Conservation (phyloP, 2,329 filamentous ascomycete genomes). For the Bipolaris oryzae region DNA sequence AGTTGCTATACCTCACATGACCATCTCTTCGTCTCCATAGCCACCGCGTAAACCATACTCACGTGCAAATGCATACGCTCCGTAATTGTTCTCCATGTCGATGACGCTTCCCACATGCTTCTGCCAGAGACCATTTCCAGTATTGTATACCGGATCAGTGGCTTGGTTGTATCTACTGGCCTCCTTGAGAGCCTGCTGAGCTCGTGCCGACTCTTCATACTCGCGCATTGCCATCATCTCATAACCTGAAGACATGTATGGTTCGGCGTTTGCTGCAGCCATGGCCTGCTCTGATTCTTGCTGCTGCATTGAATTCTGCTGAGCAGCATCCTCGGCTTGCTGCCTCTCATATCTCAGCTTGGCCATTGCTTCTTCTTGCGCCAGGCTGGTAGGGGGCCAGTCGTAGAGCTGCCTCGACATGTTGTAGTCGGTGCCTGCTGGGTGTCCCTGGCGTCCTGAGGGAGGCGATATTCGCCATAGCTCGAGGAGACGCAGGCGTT, state of each 20-base stretch:
- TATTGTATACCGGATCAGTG: conserved; percentile 72
- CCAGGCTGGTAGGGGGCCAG: conserved; percentile 63
- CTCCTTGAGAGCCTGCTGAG: conserved; percentile 36
- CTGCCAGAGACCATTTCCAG: conserved; percentile 52
- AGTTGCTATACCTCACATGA: conserved; percentile 38
- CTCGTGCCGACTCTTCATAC: conserved; percentile 60
- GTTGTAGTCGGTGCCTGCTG: conserved; percentile 53
- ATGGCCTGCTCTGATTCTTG: conserved; percentile 37
- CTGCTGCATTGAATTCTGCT: conserved; percentile 35
- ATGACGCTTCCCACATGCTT: conserved; percentile 52
- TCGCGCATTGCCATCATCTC: conserved; percentile 70
- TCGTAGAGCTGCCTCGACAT: conserved; percentile 49
- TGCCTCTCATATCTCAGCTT: conserved; percentile 65
- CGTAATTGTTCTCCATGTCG: conserved; percentile 72
- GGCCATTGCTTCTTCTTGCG: conserved; percentile 62
- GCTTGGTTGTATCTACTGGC: conserved; percentile 59
- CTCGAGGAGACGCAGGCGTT: conserved; percentile 77
- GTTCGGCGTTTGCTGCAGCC: conserved; percentile 62
- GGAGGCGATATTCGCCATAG: conserved; percentile 85
- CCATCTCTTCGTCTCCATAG: conserved; percentile 49
- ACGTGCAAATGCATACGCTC: conserved; percentile 62
- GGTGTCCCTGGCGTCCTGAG: conserved; percentile 40
- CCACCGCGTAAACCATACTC: conserved; percentile 54
- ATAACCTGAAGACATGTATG: conserved; percentile 85
- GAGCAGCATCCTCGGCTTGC: conserved; percentile 32